Base-by-base conservation (phyloP, 805 yeast species). In the Ogataea trehaloabstinens region DNA sequence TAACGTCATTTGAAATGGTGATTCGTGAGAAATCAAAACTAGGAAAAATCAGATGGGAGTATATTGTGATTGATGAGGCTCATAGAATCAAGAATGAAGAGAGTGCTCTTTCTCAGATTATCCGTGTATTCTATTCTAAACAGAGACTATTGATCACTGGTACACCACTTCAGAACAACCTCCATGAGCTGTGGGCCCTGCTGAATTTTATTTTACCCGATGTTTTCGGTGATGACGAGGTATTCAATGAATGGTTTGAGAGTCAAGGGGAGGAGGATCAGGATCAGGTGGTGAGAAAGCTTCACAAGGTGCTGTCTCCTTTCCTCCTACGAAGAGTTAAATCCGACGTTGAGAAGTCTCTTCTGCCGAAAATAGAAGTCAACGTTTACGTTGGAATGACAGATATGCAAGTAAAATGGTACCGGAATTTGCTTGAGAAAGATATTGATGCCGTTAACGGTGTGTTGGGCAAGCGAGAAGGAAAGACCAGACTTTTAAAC, bases 391-490 rank as follows among this genome's bases (percentile, higher is more conserved):
- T 90, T 31, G 95, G 95, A 8, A 89, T 91, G 97, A 80, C 95
- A 0, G 89, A 85, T 20, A 91, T 91, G 98, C 98, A 91, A 66
- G 68, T 82, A 19, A 76, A 79, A 55, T 91, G 98, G 98, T 91
- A 91, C 63, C 83, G 83, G 59, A 82, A 82, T 46, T 67, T 91
- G 38, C 66, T 93, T 40, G 96, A 90, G 58, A 91, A 89, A 55
- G 97, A 91, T 55, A 86, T 91, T 38, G 96, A 87, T 60, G 97
- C 97, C 0, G 96, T 91, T 6, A 91, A 91, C 62, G 98, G 98
- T 28, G 95, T 83, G 3, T 83, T 85, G n/a, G 96, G 96, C 2
- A 89, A 88, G 61, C 73, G 95, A 41, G 98, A 91, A 60, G 89
- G 91, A 5, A 91, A 91, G 56, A 89, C 97, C 1, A 73, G 98